These are phyloP conservation scores for Sporopachydermia quercuum DNA, from an alignment of 805 yeast species.

Conservation along the genomic window DNA sequence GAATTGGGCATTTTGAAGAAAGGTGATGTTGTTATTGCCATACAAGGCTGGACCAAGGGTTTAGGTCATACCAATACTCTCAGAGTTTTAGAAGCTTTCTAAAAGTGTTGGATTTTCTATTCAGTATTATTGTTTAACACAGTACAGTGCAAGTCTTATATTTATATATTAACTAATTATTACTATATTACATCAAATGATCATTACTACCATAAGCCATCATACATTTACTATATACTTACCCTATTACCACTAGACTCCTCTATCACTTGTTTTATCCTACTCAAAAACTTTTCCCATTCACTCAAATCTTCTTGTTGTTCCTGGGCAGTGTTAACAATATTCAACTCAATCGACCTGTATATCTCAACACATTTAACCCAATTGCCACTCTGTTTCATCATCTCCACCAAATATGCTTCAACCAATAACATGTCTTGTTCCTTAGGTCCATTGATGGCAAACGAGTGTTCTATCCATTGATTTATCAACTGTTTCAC, in stretches of 20 bases:
- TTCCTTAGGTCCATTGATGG: neutral
- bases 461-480: neutral
- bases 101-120: too few relatives aligned
- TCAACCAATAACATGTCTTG: neutral
- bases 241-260: too few relatives aligned
- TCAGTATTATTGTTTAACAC: too few relatives aligned
- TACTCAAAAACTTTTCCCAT: too few relatives aligned
- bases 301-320: too few relatives aligned
- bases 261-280: too few relatives aligned
- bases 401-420: neutral
- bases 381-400: neutral
- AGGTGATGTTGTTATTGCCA: constrained; percentile 69
- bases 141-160: too few relatives aligned
- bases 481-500: neutral
- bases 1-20: constrained; percentile 57
- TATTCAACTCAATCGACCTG: neutral
- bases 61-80: constrained; percentile 84
- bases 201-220: too few relatives aligned
- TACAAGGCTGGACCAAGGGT: constrained; percentile 87
- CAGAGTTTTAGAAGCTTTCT: constrained; percentile 57
- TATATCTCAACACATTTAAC: neutral
- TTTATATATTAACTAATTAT: too few relatives aligned
- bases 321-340: neutral
- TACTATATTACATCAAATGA: too few relatives aligned
- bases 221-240: too few relatives aligned